phyloP scores from a whole-genome alignment of 2,329 filamentous ascomycete species.

The Fusarium sp. region DNA sequence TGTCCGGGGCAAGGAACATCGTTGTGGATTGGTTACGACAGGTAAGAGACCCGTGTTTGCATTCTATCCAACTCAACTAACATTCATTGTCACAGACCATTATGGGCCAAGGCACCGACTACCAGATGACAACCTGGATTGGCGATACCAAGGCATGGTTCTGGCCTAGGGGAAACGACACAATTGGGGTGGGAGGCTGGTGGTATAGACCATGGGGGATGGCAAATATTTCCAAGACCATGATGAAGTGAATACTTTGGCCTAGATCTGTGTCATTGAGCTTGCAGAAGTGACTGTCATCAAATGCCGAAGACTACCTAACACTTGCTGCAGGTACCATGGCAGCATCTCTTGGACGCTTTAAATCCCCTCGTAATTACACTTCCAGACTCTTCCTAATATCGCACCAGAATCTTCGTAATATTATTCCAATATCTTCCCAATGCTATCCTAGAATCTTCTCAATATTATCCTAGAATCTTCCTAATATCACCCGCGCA shows the following conservation, averaged over 20 bases:
- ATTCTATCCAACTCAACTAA: not conserved
- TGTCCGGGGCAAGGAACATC: not conserved
- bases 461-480: too few species aligned
- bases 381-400: too few species aligned
- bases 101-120: not conserved
- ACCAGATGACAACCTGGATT: not conserved
- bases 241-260: not conserved
- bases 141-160: not conserved
- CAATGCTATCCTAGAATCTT: too few species aligned
- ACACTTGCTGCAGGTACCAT: not conserved
- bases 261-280: not conserved
- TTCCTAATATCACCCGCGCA: too few species aligned
- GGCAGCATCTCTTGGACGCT: not conserved
- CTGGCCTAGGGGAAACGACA: not conserved
- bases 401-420: too few species aligned
- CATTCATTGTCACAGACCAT: not conserved
- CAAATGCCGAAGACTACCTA: not conserved
- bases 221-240: not conserved
- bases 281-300: not conserved
- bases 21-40: not conserved
- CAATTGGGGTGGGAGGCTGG: not conserved
- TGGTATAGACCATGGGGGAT: not conserved
- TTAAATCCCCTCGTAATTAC: too few species aligned
- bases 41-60: not conserved
- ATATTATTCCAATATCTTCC: too few species aligned